Percentiles rank a stretch among this genome's conserved stretches.
phyloP scores from a whole-genome alignment of 2,329 filamentous ascomycete species.

The Pyrenochaeta sp. region DNA sequence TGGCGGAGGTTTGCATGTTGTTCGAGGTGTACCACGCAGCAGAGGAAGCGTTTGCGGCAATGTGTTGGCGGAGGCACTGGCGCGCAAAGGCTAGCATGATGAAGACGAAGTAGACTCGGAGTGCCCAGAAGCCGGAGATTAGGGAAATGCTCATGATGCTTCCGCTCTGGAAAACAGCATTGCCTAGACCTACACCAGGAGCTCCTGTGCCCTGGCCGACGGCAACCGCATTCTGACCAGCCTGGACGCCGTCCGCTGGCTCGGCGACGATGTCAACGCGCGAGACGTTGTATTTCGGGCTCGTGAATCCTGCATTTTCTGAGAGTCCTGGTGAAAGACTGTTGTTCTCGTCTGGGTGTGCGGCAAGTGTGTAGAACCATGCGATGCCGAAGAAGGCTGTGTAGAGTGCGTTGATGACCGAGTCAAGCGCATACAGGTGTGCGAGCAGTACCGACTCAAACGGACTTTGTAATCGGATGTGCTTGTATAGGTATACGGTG shows the following conservation, averaged over 20 bases:
- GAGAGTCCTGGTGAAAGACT: conserved; percentile 64
- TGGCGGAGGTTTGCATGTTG: conserved; percentile 50
- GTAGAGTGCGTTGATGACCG: conserved; percentile 80
- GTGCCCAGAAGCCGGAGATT: conserved; percentile 75
- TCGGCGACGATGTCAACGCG: conserved; percentile 63
- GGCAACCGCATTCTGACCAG: conserved; percentile 64
- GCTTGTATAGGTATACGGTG: conserved; percentile 75
- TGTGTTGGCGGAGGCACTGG: conserved; percentile 75
- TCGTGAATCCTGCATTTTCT: conserved; percentile 71
- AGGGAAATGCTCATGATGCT: conserved; percentile 80
- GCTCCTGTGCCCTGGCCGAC: conserved; percentile 50
- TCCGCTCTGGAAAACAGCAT: conserved; percentile 71
- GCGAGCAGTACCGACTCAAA: conserved; percentile 83
- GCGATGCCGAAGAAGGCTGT: conserved; percentile 82
- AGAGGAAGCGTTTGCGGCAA: conserved; percentile 57
- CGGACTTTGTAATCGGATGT: conserved; percentile 80
- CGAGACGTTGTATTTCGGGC: conserved; percentile 68
- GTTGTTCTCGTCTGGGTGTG: conserved; percentile 56
- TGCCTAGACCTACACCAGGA: conserved; percentile 61
- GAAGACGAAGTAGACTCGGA: conserved; percentile 84
- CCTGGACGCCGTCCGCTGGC: conserved; percentile 54
- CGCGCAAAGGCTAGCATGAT: conserved; percentile 85
- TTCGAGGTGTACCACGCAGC: conserved; percentile 52
- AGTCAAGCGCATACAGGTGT: conserved; percentile 86
- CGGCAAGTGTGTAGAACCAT: conserved; percentile 82